Conservation (phyloP, 192 early-diverging fungal genomes). For the Coemansia sp. region DNA sequence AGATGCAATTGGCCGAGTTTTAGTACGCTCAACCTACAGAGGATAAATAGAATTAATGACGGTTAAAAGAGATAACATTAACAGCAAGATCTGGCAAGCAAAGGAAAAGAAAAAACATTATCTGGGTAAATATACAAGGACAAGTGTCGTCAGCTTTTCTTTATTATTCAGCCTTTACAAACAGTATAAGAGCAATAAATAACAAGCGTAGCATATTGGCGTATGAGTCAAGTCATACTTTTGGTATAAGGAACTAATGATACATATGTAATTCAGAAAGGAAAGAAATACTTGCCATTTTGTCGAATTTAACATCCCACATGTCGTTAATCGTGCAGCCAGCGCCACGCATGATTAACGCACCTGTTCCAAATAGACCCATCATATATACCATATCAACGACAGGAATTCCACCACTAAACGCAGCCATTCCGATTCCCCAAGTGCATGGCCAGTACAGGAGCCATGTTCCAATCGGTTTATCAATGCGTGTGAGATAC, state of each 20-base stretch:
- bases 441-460: slow-evolving; percentile 89
- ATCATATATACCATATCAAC: slow-evolving; percentile 65
- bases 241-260: not conserved
- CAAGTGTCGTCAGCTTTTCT: too few relatives aligned
- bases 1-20: slow-evolving; percentile 78
- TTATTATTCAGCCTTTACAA: too few relatives aligned
- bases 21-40: slow-evolving; percentile 75
- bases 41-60: not conserved
- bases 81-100: not conserved
- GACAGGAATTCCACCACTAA: slow-evolving; percentile 55
- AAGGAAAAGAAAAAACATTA: too few relatives aligned
- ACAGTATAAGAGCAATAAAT: not conserved
- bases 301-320: slow-evolving; percentile 93
- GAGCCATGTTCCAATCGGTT: slow-evolving; percentile 91
- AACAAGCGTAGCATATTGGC: not conserved
- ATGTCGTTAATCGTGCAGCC: slow-evolving; percentile 98
- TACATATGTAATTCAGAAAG: not conserved
- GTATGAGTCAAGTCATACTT: not conserved
- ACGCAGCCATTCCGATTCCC: slow-evolving; percentile 75
- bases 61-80: not conserved
- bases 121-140: too few relatives aligned
- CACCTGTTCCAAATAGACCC: slow-evolving; percentile 81
- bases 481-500: slow-evolving; percentile 79
- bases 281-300: slow-evolving; percentile 40
- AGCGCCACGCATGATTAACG: slow-evolving; percentile 91